phyloP scores from a whole-genome alignment of 2,329 filamentous ascomycete species.

The Cadophora sp. region DNA sequence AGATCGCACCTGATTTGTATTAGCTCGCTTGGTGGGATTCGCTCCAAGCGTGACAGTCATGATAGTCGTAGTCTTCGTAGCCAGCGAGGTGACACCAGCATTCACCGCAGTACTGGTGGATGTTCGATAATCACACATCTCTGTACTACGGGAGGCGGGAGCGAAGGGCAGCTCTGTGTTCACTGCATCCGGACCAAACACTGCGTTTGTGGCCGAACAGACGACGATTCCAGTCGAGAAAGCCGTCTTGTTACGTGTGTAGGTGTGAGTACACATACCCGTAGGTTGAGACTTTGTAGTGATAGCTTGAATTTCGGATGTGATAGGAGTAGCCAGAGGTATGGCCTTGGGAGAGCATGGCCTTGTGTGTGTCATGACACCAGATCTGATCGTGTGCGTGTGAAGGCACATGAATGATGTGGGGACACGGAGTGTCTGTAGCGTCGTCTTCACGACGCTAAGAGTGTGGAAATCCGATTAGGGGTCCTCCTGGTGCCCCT shows the following conservation, averaged over 20 bases:
- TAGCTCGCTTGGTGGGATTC: background rate
- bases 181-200: background rate
- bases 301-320: background rate
- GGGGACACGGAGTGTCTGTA: background rate
- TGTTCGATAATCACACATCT: background rate
- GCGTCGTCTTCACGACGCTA: background rate
- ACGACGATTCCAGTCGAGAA: background rate
- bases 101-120: background rate
- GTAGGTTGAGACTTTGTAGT: background rate
- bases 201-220: background rate
- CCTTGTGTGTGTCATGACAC: background rate
- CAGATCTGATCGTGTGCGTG: background rate
- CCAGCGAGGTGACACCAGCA: too few relatives aligned
- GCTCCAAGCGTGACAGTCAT: background rate
- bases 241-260: background rate
- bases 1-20: too few relatives aligned
- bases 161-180: background rate
- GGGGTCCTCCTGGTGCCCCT: conserved; percentile 6
- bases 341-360: background rate
- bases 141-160: background rate
- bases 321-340: background rate
- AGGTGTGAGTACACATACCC: background rate
- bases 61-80: too few relatives aligned
- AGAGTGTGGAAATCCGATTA: background rate
- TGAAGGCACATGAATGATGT: background rate